Evolutionary conservation across 257 asterid species (phyloP).

Genomic region (Cinchona pubescens): DNA sequence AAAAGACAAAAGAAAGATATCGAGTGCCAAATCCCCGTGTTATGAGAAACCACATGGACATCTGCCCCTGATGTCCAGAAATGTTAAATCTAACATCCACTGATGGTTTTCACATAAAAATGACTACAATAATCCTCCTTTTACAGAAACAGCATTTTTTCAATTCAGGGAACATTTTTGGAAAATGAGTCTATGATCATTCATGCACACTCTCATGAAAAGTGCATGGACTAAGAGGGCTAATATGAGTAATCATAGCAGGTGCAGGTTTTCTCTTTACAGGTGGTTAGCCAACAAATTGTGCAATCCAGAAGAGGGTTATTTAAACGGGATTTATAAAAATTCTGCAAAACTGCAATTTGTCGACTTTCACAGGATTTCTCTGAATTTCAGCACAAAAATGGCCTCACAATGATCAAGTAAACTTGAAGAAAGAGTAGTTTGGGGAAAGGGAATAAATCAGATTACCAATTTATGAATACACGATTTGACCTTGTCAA

Average conservation of each 20-base stretch:
- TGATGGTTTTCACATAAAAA: too few relatives aligned
- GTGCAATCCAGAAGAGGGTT: not conserved
- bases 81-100: too few relatives aligned
- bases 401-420: not conserved
- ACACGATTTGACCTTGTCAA: not conserved
- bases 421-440: not conserved
- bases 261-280: not conserved
- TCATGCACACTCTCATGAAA: not conserved
- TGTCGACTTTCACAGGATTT: not conserved
- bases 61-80: too few relatives aligned
- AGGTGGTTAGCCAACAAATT: not conserved
- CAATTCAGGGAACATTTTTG: not conserved
- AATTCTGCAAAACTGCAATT: not conserved
- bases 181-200: not conserved
- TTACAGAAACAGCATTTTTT: too few relatives aligned
- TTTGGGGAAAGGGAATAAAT: not conserved
- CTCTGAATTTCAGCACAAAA: not conserved
- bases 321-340: not conserved
- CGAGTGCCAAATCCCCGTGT: too few relatives aligned
- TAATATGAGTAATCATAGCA: not conserved
- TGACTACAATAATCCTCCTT: too few relatives aligned
- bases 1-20: too few relatives aligned
- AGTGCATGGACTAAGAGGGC: not conserved
- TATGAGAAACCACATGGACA: too few relatives aligned
- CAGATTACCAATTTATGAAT: not conserved